Evolutionary conservation across 306 rosid genomes (phyloP), one percentile per base, ranked within the genome.

Genomic region (Sechiopsis laciniata): DNA sequence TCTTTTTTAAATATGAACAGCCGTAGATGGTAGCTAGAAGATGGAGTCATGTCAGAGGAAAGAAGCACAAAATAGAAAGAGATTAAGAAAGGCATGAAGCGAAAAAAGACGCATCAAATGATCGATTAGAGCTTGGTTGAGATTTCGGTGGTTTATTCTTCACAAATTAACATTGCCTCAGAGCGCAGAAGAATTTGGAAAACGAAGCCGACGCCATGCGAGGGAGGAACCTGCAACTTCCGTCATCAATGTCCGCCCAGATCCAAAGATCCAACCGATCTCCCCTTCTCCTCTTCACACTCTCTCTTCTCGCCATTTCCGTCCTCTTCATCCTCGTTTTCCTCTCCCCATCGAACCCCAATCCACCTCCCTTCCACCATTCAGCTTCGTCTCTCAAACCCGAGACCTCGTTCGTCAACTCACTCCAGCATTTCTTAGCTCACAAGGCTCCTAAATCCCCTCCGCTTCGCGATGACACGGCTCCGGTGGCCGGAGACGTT

Each of bases 391-490:
- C 29, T 69, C 16, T 21, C 14, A 40, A 16, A 14, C 83, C 77
- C 50, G 82, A 93, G 40, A 90, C 96, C 29, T 90, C 96, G 9
- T 93, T 90, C 74, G 86, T 88, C 3, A 8, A 78, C 15, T 90
- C 98, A 16, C 91, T 93, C 17, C 89, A 90, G n/a, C 81, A 77
- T 13, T 93, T 93, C 84, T 97, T 84, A 78, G 16, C 87, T 10
- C 81, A 59, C 65, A 61, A 77, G 50, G 75, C 76, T n/a, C 75
- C 76, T 10, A 69, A 42, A 12, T 20, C 80, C 3, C 42, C 73
- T 17, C 61, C 80, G 35, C 7, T 13, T 19, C 62, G 60, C 32
- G 82, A 50, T 48, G 77, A 74, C 42, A 40, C 82, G 0, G 69
- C 57, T 16, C 10, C 0, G 14, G 22, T 40, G 0, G 75, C n/a